Conservation (phyloP, 1,284 basidiomycete genomes). For the Fomitopsis betulina region DNA sequence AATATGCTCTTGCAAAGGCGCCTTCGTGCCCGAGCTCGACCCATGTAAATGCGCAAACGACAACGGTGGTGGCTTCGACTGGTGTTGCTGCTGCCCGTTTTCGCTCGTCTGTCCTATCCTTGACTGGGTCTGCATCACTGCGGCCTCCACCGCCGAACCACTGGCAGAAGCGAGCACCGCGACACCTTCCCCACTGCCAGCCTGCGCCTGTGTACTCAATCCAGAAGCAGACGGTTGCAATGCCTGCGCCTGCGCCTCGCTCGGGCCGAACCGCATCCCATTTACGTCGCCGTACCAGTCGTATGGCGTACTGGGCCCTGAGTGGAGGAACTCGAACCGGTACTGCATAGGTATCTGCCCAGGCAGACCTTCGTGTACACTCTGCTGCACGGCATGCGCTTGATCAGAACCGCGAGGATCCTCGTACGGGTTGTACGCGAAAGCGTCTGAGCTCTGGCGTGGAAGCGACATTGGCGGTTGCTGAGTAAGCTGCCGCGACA, state of each 20-base stretch:
- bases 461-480: slow-evolving; percentile 5
- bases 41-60: slow-evolving; percentile 2
- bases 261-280: slow-evolving; percentile 1
- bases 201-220: neutral
- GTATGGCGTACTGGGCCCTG: slow-evolving; percentile 37
- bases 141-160: neutral
- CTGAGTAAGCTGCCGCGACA: slow-evolving; percentile 8
- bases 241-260: slow-evolving; percentile 2
- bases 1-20: neutral
- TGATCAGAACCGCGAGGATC: neutral
- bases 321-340: slow-evolving; percentile 31
- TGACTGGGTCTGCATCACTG: slow-evolving; percentile 6
- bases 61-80: neutral
- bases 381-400: neutral
- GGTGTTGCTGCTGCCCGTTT: neutral
- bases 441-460: neutral
- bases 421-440: slow-evolving; percentile 3
- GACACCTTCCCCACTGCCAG: neutral
- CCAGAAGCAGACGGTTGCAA: slow-evolving; percentile 6
- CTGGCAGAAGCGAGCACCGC: neutral
- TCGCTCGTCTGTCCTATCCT: neutral
- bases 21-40: neutral
- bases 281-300: slow-evolving; percentile 28
- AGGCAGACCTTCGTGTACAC: slow-evolving; percentile 8
- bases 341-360: slow-evolving; percentile 30